These are phyloP conservation scores for Closterium sp. DNA, from an alignment of 139 green algal genomes.

Conservation along the genomic window DNA sequence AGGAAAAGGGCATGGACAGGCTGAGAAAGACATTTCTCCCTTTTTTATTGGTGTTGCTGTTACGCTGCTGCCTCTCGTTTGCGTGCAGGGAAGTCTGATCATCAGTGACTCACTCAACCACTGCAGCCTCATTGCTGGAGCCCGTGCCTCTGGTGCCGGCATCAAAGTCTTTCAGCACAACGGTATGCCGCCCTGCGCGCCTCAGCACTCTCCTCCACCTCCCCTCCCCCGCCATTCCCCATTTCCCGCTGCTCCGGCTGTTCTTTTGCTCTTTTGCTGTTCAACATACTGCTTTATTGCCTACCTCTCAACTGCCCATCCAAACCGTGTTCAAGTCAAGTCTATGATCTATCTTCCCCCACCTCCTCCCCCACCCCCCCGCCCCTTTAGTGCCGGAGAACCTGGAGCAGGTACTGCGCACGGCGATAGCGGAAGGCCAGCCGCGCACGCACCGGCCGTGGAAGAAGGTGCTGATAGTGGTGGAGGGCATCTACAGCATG, in stretches of 20 bases:
- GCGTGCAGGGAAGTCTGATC: conserved; percentile 78
- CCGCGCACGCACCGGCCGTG: conserved; percentile 83
- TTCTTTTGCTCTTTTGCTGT: not conserved
- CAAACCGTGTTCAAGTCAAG: no score
- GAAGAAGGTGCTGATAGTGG: conserved; percentile 95
- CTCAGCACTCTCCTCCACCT: not conserved
- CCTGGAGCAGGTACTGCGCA: conserved; percentile 83
- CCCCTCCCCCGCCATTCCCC: not conserved
- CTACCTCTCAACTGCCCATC: not conserved
- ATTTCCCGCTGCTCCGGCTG: not conserved
- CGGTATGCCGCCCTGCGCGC: not conserved
- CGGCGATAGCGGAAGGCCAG: conserved; percentile 86
- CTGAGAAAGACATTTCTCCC: no score
- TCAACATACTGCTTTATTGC: not conserved
- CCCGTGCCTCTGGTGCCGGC: conserved; percentile 74
- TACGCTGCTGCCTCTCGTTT: no score
- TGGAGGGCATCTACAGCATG: conserved; percentile 99
- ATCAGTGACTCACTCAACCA: conserved; percentile 97
- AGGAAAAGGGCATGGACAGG: no score
- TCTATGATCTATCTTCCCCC: no score
- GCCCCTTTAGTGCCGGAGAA: conserved; percentile 62
- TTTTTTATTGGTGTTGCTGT: no score
- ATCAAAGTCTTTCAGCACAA: conserved; percentile 73
- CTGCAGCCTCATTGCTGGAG: conserved; percentile 89
- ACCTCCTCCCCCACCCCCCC: not conserved